Percentiles rank a stretch among this genome's conserved stretches.
Conservation (phyloP, 805 yeast species). For the Metschnikowia lachancei region DNA sequence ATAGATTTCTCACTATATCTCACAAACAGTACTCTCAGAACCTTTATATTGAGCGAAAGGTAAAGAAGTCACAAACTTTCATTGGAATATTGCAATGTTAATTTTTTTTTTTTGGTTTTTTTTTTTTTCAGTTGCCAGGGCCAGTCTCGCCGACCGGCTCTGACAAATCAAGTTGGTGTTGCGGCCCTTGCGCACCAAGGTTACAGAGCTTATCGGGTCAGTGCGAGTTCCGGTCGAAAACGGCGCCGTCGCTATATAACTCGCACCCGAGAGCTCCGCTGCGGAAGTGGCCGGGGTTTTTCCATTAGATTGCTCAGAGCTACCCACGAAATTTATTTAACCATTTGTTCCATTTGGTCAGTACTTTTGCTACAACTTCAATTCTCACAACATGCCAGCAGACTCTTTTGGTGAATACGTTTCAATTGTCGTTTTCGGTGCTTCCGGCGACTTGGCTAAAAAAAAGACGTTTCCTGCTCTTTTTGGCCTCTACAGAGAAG, state of each 20-base stretch:
- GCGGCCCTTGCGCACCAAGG: slow-evolving; percentile 6
- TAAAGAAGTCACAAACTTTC: too few relatives aligned
- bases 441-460: slow-evolving; percentile 92
- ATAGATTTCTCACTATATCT: too few relatives aligned
- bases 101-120: background rate
- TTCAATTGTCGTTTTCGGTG: slow-evolving; percentile 82
- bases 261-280: slow-evolving; percentile 7
- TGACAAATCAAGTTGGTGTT: slow-evolving; percentile 9
- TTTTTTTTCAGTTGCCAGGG: background rate
- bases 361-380: background rate
- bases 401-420: slow-evolving; percentile 61
- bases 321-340: background rate
- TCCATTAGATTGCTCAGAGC: slow-evolving; percentile 9
- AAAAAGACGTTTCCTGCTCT: slow-evolving; percentile 92
- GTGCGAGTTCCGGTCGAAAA: slow-evolving; percentile 11
- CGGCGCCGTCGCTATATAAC: slow-evolving; percentile 9
- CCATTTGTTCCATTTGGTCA: background rate
- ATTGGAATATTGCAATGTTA: background rate
- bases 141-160: slow-evolving; percentile 9
- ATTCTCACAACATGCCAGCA: slow-evolving; percentile 23
- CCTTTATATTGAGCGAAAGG: too few relatives aligned
- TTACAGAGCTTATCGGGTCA: slow-evolving; percentile 9
- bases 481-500: slow-evolving; percentile 64
- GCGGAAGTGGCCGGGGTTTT: slow-evolving; percentile 1
- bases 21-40: too few relatives aligned